Evolutionary conservation across 1,284 basidiomycete genomes (phyloP), one percentile per base, ranked within the genome.

Genomic region (Cryptococcus amylolentus): DNA sequence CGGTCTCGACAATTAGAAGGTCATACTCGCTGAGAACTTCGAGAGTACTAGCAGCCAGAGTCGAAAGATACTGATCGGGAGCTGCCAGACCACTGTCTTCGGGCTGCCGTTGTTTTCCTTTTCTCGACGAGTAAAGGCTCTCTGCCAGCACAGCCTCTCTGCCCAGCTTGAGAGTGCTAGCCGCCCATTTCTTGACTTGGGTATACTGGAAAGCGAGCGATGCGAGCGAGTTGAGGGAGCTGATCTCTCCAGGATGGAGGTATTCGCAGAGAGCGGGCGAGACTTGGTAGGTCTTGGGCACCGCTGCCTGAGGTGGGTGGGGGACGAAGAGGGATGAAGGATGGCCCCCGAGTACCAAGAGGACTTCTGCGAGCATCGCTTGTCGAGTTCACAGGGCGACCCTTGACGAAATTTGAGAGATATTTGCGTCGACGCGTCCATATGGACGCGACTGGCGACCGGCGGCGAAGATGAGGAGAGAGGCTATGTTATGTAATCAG

Each of bases 171-270:
- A 61, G 60, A 3, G 54, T 55, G 3, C 41, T 26, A 9, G 31
- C 38, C 0, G 70, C 65, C 72, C 72, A 76, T 27, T 20, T 66
- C 70, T 86, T 87, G 67, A 93, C 84, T 54, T 80, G 84, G 58
- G 83, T 80, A 73, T 91, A 92, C 28, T 85, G 82, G 39, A 79
- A 81, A 0, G 88, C 89, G 45, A 91, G 84, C 41, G 81, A 79
- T 3, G 83, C 87, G 3, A 93, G 82, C 5, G 84, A 82, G 67
- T 88, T 85, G 27, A 93, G 81, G 59, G 86, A 87, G 70, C 91
- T 84, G 52, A 86, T 82, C 73, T 93, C 91, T 3, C 91, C 91
- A 1, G 90, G 91, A 69, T 93, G 90, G 1, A 93, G 82, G 18
- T 91, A 83, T 10, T 84, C 80, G 2, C 80, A 72, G 64, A 91